These are phyloP conservation scores for Eimeria maxima DNA, from an alignment of 169 alveolate species.

Conservation along the genomic window DNA sequence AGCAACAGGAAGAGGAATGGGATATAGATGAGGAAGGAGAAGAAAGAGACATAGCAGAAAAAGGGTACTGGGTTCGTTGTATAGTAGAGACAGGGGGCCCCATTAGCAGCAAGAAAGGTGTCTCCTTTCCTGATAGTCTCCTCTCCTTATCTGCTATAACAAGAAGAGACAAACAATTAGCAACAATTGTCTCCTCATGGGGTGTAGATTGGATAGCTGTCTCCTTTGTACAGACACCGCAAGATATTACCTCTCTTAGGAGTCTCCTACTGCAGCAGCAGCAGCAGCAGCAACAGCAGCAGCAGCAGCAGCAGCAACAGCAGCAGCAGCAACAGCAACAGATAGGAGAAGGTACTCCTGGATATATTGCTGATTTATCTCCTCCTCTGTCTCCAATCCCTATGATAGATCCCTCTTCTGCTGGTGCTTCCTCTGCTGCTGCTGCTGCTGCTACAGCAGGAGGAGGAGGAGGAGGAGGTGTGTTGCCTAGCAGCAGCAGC, in stretches of 20 bases:
- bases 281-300: no score
- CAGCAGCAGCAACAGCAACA: no score
- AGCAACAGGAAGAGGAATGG: background rate
- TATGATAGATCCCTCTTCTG: no score
- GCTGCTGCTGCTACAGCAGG: no score
- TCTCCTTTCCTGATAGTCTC: constrained; percentile 90
- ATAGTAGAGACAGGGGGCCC: constrained; percentile 84
- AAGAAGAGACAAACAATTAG: constrained; percentile 90
- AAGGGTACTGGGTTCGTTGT: constrained; percentile 24
- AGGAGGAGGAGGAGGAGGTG: no score
- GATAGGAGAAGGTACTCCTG: no score
- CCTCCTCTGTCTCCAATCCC: no score
- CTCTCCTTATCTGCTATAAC: constrained; percentile 89
- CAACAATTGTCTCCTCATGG: constrained; percentile 30
- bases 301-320: no score
- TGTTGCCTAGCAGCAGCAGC: no score
- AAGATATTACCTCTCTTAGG: constrained; percentile 89
- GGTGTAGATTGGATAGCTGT: constrained; percentile 97
- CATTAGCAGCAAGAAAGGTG: constrained; percentile 91
- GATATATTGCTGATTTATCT: no score
- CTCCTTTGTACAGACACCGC: constrained; percentile 89
- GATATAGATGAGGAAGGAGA: background rate
- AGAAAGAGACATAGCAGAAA: background rate
- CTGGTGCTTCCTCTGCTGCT: no score
- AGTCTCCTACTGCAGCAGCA: no score